These are phyloP conservation scores for Astrocystis sublimbata DNA, from an alignment of 495 filamentous ascomycete genomes.

Conservation along the genomic window DNA sequence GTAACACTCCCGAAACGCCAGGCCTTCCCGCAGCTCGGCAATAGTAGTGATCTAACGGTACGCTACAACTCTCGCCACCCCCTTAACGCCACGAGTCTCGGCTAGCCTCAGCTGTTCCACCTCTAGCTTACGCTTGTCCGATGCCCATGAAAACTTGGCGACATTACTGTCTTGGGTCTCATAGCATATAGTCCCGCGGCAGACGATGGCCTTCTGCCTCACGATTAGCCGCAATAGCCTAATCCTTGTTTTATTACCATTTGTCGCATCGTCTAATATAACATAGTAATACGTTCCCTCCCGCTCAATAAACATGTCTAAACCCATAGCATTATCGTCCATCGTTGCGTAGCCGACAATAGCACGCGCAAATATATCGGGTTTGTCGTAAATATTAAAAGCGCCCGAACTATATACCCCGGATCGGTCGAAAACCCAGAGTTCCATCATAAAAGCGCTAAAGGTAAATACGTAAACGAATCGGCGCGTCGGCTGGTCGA, in stretches of 20 bases:
- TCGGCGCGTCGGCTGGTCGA: conserved; percentile 21
- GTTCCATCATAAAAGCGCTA: conserved; percentile 28
- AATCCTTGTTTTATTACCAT: neutral
- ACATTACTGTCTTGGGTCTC: conserved; percentile 2
- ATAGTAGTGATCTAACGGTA: conserved; percentile 15
- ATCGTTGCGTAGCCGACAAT: conserved; percentile 35
- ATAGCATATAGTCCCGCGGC: conserved; percentile 17
- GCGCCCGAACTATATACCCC: conserved; percentile 33
- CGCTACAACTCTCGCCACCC: conserved; percentile 5
- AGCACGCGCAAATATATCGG: conserved; percentile 20
- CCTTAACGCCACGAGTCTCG: neutral
- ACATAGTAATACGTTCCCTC: neutral
- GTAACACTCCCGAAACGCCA: conserved; percentile 3
- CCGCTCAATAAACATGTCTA: conserved; percentile 26
- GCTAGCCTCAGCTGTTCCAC: conserved; percentile 9
- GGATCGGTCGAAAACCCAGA: conserved; percentile 44
- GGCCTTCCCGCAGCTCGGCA: conserved; percentile 9
- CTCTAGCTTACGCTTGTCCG: conserved; percentile 5
- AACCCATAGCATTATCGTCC: conserved; percentile 27
- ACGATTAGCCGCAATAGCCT: neutral
- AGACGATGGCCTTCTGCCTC: conserved; percentile 1
- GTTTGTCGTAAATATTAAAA: conserved; percentile 40
- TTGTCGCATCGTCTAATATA: neutral
- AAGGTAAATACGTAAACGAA: conserved; percentile 37
- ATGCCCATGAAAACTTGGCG: conserved; percentile 17